These are phyloP conservation scores for Geranium brycei DNA, from an alignment of 345 rosid species.

Conservation along the genomic window DNA sequence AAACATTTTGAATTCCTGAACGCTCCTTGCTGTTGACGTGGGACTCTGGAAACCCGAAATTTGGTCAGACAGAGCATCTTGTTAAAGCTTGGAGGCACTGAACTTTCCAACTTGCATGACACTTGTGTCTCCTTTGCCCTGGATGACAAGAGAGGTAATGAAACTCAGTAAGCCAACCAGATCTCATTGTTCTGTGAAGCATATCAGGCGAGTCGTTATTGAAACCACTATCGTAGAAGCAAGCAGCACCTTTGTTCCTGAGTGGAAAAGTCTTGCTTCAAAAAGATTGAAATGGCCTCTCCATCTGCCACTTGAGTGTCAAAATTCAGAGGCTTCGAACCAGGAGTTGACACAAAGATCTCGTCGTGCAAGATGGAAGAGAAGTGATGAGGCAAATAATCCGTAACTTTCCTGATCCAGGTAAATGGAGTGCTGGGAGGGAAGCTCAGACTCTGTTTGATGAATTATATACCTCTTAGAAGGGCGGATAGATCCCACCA, in stretches of 20 bases:
- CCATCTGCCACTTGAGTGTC: background rate
- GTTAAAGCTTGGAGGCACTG: no score
- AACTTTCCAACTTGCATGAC: background rate
- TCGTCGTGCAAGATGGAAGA: background rate
- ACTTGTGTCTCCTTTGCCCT: background rate
- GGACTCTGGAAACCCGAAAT: no score
- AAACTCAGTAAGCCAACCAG: background rate
- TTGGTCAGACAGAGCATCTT: no score
- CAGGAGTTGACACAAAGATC: background rate
- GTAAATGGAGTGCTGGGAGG: no score
- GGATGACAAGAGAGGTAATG: background rate
- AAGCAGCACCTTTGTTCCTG: background rate
- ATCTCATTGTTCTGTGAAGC: background rate
- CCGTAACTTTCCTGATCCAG: no score
- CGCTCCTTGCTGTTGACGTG: no score
- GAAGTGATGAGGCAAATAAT: background rate
- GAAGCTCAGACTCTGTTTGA: no score
- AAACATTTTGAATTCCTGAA: no score
- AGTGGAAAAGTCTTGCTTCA: background rate
- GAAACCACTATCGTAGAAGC: background rate
- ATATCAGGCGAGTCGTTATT: background rate
- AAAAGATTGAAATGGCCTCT: background rate
- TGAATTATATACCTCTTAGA: no score
- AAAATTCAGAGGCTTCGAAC: background rate
- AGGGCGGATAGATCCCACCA: no score